These are phyloP conservation scores for Podila horticola DNA, from an alignment of 192 early-diverging fungal species.

Conservation along the genomic window DNA sequence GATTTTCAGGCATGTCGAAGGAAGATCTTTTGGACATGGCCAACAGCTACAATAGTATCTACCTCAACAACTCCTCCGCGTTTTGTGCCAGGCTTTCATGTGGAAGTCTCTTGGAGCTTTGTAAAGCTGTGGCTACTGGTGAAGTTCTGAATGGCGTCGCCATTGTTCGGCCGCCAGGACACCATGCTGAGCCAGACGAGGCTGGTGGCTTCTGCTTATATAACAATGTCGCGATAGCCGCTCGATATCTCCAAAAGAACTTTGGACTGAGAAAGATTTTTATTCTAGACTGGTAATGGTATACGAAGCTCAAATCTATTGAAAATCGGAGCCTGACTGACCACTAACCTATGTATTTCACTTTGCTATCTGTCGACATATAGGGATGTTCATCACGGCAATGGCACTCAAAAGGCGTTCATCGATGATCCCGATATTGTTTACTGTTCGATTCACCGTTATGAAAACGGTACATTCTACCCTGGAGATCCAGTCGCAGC, in stretches of 20 bases:
- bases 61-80: slow-evolving; percentile 71
- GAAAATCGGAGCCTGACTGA: neutral
- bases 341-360: neutral
- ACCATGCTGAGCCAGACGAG: slow-evolving; percentile 84
- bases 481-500: slow-evolving; percentile 69
- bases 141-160: slow-evolving; percentile 83
- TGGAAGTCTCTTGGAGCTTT: slow-evolving; percentile 79
- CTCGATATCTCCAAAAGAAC: slow-evolving; percentile 64
- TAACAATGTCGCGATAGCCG: slow-evolving; percentile 92
- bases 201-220: slow-evolving; percentile 90
- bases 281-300: slow-evolving; percentile 84
- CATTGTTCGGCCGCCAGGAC: slow-evolving; percentile 92
- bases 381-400: slow-evolving; percentile 95
- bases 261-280: slow-evolving; percentile 69
- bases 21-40: slow-evolving; percentile 58
- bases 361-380: neutral
- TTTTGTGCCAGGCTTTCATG: slow-evolving; percentile 77
- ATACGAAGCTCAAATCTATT: neutral
- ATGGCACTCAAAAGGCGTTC: slow-evolving; percentile 90
- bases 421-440: slow-evolving; percentile 81
- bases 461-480: slow-evolving; percentile 83
- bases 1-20: slow-evolving; percentile 47
- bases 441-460: slow-evolving; percentile 90
- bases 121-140: slow-evolving; percentile 73
- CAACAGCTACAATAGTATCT: slow-evolving; percentile 71